These are phyloP conservation scores for Neonectria ditissima DNA, from an alignment of 2,329 filamentous ascomycete species.

Conservation along the genomic window DNA sequence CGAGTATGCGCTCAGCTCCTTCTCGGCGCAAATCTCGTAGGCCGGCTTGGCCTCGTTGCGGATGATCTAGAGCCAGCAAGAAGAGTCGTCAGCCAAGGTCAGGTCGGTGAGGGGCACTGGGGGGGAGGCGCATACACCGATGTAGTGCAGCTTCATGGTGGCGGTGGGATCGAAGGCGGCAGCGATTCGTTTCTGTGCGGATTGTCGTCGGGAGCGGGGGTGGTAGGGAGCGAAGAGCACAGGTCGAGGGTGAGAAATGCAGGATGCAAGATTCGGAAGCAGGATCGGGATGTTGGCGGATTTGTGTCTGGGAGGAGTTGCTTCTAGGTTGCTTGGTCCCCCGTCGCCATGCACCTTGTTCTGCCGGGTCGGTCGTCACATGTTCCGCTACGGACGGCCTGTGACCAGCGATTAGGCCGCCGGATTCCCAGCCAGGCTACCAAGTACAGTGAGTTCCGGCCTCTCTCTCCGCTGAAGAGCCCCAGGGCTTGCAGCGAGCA, in stretches of 20 bases:
- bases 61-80: conserved; percentile 70
- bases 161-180: conserved; percentile 10
- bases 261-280: conserved; percentile 28
- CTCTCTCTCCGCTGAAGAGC: neutral
- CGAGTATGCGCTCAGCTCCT: conserved; percentile 82
- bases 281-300: conserved; percentile 8
- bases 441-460: neutral
- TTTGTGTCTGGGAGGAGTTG: conserved; percentile 28
- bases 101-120: conserved; percentile 42
- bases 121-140: conserved; percentile 73
- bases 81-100: conserved; percentile 38
- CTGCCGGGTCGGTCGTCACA: conserved; percentile 39
- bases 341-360: conserved; percentile 35
- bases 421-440: conserved; percentile 15
- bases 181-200: conserved; percentile 1
- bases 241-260: conserved; percentile 1
- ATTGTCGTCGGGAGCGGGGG: neutral
- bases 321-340: conserved; percentile 15
- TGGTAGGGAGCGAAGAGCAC: neutral
- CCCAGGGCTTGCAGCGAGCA: neutral
- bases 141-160: conserved; percentile 88
- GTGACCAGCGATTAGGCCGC: conserved; percentile 20
- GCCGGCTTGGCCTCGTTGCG: conserved; percentile 83
- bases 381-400: conserved; percentile 40
- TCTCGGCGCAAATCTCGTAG: conserved; percentile 80